Base-by-base conservation (phyloP, 345 rosid genomes). In the Lepidium didymum region DNA sequence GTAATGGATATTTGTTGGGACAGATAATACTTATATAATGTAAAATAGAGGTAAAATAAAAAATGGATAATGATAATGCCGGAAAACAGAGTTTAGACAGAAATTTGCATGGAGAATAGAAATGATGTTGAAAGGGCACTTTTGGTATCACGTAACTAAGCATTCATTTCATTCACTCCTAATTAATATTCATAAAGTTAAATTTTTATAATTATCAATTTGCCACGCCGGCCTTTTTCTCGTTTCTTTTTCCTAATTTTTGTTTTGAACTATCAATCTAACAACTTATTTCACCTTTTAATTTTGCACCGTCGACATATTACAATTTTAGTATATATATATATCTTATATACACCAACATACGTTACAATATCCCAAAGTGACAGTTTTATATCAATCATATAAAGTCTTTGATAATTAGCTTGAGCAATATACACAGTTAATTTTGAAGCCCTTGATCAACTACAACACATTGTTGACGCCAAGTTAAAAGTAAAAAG, bases 161-260 rank as follows among this genome's bases (percentile, higher is more conserved):
- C 72, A 73, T 73, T 72, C 70, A 56, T 72, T 72, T 56, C 76
- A 21, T 50, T 35, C 68, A 70, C 66, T 76, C 89, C 81, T 54
- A 82, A 77, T 69, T 79, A 75, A 79, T 74, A 79, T 75, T 77
- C 76, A 77, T 77, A 74, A 59, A 14, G 37, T 5, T 29, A 54
- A 54, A 50, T 14, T 10, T 14, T 33, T 77, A 73, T 83, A 84
- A 81, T 83, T 79, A 78, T 84, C 72, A 79, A 81, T 68, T 62
- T 58, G 81, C 87, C 91, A 85, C 90, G 91, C 93, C 85, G 85
- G 80, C 80, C 33, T 29, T 4, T 29, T 29, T 29, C 33, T 78
- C 79, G 51, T 58, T 61, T 70, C 44, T 65, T 63, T 15, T 76
- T 57, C 8, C 45, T 44, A 25, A 12, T 23, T 11, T 35, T 31